Evolutionary conservation across 1,284 basidiomycete species (phyloP), one percentile per base, ranked within the genome.

Genomic region (Pascua guehoae): DNA sequence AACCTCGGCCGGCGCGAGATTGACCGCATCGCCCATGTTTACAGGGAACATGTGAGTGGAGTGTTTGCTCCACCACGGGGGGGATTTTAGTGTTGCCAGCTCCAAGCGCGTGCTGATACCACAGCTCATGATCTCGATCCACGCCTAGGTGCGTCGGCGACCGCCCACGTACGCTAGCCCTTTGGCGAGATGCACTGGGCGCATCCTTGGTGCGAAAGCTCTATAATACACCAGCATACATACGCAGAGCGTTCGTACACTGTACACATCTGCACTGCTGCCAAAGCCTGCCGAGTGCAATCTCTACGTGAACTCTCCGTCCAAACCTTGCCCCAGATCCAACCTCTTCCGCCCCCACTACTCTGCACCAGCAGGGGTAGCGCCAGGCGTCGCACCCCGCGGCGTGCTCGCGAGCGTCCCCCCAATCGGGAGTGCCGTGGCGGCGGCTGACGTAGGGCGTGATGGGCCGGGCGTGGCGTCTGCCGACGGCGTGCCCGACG

Each of bases 71-170:
- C 4, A 1, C 12, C 2, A 32, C 24, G 24, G 24, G 24, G 24
- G 36, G 15, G 15, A 7, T 11, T 12, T 5, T 17, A 17, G 45
- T 57, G 47, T 32, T 32, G 7, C 7, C 4, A 32, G 24, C 24
- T 32, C 24, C n/a, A 7, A 32, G 24, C 24, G 24, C 7, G n/a
- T 32, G 24, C 24, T 32, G 24, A 32, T 32, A 53, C 49, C 4
- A 12, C 57, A 75, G 73, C 62, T 75, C 47, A 65, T 75, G 39
- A 67, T 69, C 8, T 66, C 71, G 45, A 39, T 75, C 10, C 73
- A 73, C 54, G 69, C 72, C n/a, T 75, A 57, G 46, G 5, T 11
- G 24, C 24, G n/a, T n/a, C n/a, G n/a, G n/a, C 24, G 24, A 32
- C 24, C 4, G 24, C 24, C 7, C 24, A 32, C 24, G 24, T 32